Conservation (phyloP, 805 yeast genomes). For the Schwanniomyces pseudopolymorphus region DNA sequence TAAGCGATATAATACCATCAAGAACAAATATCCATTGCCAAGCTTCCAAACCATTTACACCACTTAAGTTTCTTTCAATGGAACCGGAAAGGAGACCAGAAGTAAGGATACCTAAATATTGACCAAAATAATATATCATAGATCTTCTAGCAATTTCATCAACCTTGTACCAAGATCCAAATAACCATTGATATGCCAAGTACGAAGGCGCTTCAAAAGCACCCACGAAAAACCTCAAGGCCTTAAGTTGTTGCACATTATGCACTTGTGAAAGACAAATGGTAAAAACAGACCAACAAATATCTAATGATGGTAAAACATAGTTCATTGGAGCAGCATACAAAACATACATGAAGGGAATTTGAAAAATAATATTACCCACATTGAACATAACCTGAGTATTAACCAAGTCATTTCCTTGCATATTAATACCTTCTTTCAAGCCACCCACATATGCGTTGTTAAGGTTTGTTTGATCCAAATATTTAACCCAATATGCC, state of each 20-base stretch:
- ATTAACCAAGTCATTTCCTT: constrained; percentile 57
- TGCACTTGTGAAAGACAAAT: constrained; percentile 50
- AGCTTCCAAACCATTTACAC: constrained; percentile 51
- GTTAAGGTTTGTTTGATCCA: constrained; percentile 55
- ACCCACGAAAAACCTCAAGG: constrained; percentile 60
- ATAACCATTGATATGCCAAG: constrained; percentile 33
- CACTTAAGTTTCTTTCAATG: constrained; percentile 44
- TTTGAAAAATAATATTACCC: constrained; percentile 57
- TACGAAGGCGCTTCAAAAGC: constrained; percentile 59
- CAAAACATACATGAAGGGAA: constrained; percentile 56
- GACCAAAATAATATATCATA: constrained; percentile 52
- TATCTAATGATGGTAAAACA: constrained; percentile 51
- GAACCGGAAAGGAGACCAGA: constrained; percentile 59
- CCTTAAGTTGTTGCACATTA: constrained; percentile 49
- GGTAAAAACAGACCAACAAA: constrained; percentile 65
- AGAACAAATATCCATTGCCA: constrained; percentile 72
- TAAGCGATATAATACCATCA: constrained; percentile 56
- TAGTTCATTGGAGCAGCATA: constrained; percentile 52
- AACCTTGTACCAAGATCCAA: constrained; percentile 42
- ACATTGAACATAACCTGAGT: constrained; percentile 55
- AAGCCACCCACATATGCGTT: constrained; percentile 65
- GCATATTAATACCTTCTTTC: constrained; percentile 51
- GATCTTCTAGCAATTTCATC: constrained; percentile 24
- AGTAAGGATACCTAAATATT: constrained; percentile 55
- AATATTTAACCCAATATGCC: constrained; percentile 60